Evolutionary conservation across 2,329 filamentous ascomycete genomes (phyloP).

Genomic region (Neopestalotiopsis sp.): DNA sequence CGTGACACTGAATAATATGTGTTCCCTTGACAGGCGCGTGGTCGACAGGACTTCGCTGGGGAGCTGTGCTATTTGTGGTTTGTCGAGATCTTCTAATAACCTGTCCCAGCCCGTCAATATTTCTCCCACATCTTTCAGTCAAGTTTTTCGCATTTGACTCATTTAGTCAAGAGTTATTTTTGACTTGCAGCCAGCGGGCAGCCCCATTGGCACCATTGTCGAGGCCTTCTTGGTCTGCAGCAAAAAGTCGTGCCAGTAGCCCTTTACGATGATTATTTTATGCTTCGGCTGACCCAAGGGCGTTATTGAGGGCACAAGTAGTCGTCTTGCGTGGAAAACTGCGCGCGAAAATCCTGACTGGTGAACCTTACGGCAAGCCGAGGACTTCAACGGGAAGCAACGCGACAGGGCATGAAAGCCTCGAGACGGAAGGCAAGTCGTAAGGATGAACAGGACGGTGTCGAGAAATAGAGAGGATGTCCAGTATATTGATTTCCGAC

Average conservation of each 20-base stretch:
- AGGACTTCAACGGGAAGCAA: background rate
- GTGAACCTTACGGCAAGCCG: background rate
- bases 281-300: conserved; percentile 15
- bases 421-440: background rate
- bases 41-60: background rate
- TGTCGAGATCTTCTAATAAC: no score
- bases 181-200: background rate
- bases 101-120: no score
- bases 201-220: conserved; percentile 7
- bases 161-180: background rate
- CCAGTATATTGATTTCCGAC: background rate
- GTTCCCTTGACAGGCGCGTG: conserved; percentile 38
- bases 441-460: background rate
- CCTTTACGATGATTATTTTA: conserved; percentile 17
- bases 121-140: no score
- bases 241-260: conserved; percentile 14
- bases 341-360: background rate
- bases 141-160: no score
- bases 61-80: no score
- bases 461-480: background rate
- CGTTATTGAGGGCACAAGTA: background rate
- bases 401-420: background rate
- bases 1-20: conserved; percentile 42
- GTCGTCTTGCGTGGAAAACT: background rate
- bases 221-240: conserved; percentile 17